Conservation (phyloP, 169 alveolate genomes). For the Ichthyophthirius multifiliis region DNA sequence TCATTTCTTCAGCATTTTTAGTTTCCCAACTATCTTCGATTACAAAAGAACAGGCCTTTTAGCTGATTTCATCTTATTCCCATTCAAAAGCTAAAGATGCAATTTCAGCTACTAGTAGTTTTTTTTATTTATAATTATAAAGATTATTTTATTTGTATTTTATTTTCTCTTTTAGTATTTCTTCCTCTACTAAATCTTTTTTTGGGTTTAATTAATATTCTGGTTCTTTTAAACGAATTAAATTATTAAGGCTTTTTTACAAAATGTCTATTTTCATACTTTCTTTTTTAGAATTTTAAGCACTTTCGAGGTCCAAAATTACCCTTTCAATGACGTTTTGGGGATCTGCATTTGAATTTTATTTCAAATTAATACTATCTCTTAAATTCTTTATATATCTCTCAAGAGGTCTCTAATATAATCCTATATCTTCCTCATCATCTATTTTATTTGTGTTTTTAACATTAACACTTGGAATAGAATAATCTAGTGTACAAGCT, state of each 20-base stretch:
- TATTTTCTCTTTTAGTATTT: constrained; percentile 60
- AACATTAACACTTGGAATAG: constrained; percentile 62
- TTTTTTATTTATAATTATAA: constrained; percentile 43
- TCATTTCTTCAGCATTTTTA: constrained; percentile 75
- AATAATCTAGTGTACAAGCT: constrained; percentile 78
- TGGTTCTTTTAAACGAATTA: constrained; percentile 52
- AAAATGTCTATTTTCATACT: constrained; percentile 65
- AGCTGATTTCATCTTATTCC: constrained; percentile 64
- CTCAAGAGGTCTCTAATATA: constrained; percentile 80
- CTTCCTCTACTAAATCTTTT: constrained; percentile 78
- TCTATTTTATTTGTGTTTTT: constrained; percentile 36
- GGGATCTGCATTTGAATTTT: constrained; percentile 78
- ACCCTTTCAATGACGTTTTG: constrained; percentile 72
- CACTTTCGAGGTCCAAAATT: constrained; percentile 80
- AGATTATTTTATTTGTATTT: constrained; percentile 48
- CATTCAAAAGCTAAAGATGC: constrained; percentile 71
- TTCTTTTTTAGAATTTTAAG: constrained; percentile 59
- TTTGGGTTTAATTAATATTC: constrained; percentile 49
- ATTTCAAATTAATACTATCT: constrained; percentile 69
- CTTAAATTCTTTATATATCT: constrained; percentile 61
- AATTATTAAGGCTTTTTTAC: constrained; percentile 64
- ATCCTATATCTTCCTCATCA: constrained; percentile 79
- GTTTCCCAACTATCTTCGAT: constrained; percentile 70
- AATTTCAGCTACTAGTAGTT: constrained; percentile 74
- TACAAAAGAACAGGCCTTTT: constrained; percentile 59